Evolutionary conservation across 1,284 basidiomycete genomes (phyloP), one percentile per base, ranked within the genome.

Genomic region (Xerocomus nothofagi): DNA sequence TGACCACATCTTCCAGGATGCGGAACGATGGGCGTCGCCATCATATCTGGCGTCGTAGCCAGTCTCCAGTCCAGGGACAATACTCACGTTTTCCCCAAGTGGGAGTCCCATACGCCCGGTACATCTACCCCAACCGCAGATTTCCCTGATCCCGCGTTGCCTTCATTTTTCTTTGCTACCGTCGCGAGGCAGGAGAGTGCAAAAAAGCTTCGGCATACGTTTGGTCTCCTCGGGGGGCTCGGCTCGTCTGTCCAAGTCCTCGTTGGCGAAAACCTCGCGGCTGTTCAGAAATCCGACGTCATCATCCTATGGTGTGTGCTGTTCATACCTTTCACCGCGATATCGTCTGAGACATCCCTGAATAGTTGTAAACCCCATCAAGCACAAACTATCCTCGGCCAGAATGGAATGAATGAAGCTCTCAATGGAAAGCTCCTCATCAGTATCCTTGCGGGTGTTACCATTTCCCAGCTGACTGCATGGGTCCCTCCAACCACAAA

Each of bases 1-100:
- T 61, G 27, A 61, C 49, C 40, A 36, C 26, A 11, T 38, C 41
- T 23, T 38, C 45, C 63, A 92, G 94, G 94, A 79, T 99, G 97
- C 72, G 97, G 97, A 50, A 99, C 97, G 7, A 99, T 99, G 97
- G 97, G 97, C 50, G 75, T 98, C 57, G 94, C 97, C 52, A 82
- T 99, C 67, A 82, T 97, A 40, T 97, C 95, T 26, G 97, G 93
- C 47, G 85, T 96, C 34, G 73, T 95, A 41, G 81, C 86, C 54
- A 86, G 87, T 66, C 78, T 91, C 40, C 76, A 86, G 54, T 69
- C 76, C 8, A 75, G 73, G 58, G 60, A 74, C 50, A 67, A 59
- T 46, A 68, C 54, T 32, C 62, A 44, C 29, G 57, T 58, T 51
- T 51, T 57, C 36, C 68, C 59, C 32, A 86, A 86, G 69, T 90